These are phyloP conservation scores for Eucalyptus marginata DNA, from an alignment of 345 rosid genomes.

Conservation along the genomic window DNA sequence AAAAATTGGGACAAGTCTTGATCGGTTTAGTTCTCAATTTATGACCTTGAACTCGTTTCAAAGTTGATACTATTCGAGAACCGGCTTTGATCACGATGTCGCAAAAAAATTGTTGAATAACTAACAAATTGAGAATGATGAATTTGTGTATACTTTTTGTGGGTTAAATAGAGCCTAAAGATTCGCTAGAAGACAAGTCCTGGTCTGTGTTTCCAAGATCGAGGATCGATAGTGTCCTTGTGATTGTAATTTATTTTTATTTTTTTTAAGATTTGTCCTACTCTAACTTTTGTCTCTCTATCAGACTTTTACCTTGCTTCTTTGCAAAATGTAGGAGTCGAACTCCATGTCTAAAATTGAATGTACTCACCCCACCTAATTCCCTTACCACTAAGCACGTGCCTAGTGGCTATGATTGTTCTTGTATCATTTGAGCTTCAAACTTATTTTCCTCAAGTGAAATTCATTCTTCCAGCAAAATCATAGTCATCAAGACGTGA, in stretches of 20 bases:
- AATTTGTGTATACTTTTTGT: background rate
- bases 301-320: too few species aligned
- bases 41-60: background rate
- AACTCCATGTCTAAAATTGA: too few species aligned
- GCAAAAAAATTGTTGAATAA: too few species aligned
- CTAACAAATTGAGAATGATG: background rate
- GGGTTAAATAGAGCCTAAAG: background rate
- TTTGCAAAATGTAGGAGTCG: too few species aligned
- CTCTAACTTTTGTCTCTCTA: too few species aligned
- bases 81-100: background rate
- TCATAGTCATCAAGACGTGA: background rate
- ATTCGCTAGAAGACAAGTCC: background rate
- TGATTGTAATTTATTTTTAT: background rate
- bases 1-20: background rate
- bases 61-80: background rate
- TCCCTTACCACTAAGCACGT: background rate
- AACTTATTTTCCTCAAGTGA: too few species aligned
- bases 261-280: too few species aligned
- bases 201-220: too few species aligned
- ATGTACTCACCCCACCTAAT: background rate
- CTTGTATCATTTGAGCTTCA: background rate
- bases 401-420: background rate
- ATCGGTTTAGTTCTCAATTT: too few species aligned
- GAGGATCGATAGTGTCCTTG: background rate
- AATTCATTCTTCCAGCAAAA: background rate